phyloP scores from a whole-genome alignment of 2,329 filamentous ascomycete genomes.

The Aureobasidium sp. region DNA sequence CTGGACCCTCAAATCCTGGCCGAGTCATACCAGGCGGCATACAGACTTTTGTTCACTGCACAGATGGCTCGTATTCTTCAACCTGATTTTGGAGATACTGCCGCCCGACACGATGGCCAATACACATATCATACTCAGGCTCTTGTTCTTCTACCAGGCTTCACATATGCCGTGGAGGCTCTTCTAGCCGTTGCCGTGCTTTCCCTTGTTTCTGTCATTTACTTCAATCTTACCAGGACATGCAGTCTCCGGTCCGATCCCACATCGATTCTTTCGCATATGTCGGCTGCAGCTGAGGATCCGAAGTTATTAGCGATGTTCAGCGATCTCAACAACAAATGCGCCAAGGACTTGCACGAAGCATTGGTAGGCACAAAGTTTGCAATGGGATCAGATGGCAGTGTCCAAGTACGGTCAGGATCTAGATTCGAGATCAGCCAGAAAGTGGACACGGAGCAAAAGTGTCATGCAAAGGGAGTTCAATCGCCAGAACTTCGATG shows the following conservation, averaged over 20 bases:
- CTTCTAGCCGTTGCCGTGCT: not conserved
- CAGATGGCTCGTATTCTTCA: constrained; percentile 29
- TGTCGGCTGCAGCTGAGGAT: constrained; percentile 19
- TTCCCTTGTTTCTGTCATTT: constrained; percentile 23
- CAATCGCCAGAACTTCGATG: not conserved
- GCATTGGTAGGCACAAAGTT: not conserved
- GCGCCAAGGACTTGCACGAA: not conserved
- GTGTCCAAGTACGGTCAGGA: not conserved
- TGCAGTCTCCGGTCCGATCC: constrained; percentile 25
- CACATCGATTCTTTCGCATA: constrained; percentile 29
- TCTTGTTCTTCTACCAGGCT: constrained; percentile 33
- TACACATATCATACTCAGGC: constrained; percentile 26
- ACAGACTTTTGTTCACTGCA: constrained; percentile 38
- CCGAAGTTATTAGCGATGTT: not conserved
- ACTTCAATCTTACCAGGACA: not conserved
- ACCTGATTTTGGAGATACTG: constrained; percentile 16
- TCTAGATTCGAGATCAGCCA: not conserved
- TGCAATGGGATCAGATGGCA: not conserved
- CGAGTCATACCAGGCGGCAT: constrained; percentile 34
- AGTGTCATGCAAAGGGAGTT: not conserved
- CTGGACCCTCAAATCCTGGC: constrained; percentile 30
- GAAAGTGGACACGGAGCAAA: not conserved
- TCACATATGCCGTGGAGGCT: constrained; percentile 33
- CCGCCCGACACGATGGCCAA: constrained; percentile 20
- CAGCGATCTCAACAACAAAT: not conserved